Percentiles rank a stretch among this genome's conserved stretches.
Conservation (phyloP, 2,329 filamentous ascomycete genomes). For the Colletotrichum tropicale region DNA sequence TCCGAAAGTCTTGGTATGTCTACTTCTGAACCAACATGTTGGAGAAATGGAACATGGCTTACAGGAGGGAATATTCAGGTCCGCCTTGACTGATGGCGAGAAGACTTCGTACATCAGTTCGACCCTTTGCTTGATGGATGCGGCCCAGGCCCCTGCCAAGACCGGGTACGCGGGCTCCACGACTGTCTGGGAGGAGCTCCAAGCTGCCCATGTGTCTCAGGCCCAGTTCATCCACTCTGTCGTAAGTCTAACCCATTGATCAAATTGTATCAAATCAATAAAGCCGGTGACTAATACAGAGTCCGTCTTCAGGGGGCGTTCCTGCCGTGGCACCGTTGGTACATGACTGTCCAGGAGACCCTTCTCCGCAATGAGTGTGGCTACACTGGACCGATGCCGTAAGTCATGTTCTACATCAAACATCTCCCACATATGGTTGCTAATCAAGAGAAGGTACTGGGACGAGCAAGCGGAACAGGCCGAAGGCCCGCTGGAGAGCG, state of each 20-base stretch:
- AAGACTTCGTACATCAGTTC: constrained; percentile 5
- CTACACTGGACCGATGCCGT: constrained; percentile 35
- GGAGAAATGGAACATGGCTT: not conserved
- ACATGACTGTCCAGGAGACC: constrained; percentile 33
- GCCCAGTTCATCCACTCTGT: constrained; percentile 16
- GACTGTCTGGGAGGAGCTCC: constrained; percentile 15
- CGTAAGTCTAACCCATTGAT: not conserved
- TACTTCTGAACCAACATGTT: not conserved
- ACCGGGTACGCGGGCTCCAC: not conserved
- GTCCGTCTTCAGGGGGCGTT: constrained; percentile 23
- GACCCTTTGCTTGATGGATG: constrained; percentile 11
- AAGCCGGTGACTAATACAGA: not conserved
- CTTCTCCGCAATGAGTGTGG: constrained; percentile 33
- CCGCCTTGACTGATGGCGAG: not conserved
- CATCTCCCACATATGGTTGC: not conserved
- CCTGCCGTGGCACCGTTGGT: constrained; percentile 39
- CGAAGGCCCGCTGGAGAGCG: constrained; percentile 11
- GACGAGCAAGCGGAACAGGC: constrained; percentile 13
- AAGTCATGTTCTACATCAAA: constrained; percentile 27
- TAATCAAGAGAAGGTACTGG: constrained; percentile 1
- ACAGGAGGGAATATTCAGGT: not conserved
- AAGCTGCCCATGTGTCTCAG: constrained; percentile 8
- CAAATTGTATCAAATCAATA: no score
- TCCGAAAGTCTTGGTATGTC: not conserved
- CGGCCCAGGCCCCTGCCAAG: not conserved